Conservation (phyloP, 257 asterid species). For the Striga asiatica region DNA sequence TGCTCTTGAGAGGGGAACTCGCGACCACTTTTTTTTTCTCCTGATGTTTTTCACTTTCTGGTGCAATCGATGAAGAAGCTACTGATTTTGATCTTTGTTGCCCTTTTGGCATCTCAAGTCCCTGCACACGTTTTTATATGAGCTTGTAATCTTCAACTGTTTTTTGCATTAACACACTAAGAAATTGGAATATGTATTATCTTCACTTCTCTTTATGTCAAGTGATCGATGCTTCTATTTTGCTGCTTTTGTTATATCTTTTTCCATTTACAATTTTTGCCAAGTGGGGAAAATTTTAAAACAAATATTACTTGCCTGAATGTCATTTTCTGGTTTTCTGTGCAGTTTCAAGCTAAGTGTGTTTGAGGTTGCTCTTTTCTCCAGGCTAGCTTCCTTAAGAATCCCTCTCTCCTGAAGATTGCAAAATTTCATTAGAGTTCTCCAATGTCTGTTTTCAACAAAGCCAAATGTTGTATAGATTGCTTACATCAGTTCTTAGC, state of each 20-base stretch:
- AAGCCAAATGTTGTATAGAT: neutral
- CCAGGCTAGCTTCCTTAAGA: constrained; percentile 72
- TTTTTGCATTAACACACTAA: neutral
- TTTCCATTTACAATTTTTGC: too few relatives aligned
- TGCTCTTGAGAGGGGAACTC: constrained; percentile 20
- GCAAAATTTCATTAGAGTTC: constrained; percentile 12
- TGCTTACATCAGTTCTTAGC: constrained; percentile 89
- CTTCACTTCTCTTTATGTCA: constrained; percentile 9
- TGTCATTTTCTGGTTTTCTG: constrained; percentile 29
- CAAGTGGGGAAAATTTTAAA: too few relatives aligned
- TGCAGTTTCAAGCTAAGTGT: constrained; percentile 20
- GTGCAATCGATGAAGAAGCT: constrained; percentile 17
- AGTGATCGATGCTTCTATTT: neutral
- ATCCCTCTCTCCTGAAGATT: constrained; percentile 76
- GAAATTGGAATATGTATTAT: constrained; percentile 5
- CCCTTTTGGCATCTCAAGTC: constrained; percentile 20
- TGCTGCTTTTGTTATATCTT: too few relatives aligned
- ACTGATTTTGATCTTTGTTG: constrained; percentile 27
- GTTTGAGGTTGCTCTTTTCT: constrained; percentile 33
- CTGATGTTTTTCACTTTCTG: constrained; percentile 16
- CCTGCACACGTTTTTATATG: too few relatives aligned
- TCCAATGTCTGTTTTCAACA: neutral
- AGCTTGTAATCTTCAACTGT: too few relatives aligned
- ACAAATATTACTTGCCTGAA: constrained; percentile 25
- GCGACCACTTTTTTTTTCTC: constrained; percentile 15